Percentiles rank a stretch among this genome's conserved stretches.
These are phyloP conservation scores for Phaseolus coccineus DNA, from an alignment of 331 rosid species.

Conservation along the genomic window DNA sequence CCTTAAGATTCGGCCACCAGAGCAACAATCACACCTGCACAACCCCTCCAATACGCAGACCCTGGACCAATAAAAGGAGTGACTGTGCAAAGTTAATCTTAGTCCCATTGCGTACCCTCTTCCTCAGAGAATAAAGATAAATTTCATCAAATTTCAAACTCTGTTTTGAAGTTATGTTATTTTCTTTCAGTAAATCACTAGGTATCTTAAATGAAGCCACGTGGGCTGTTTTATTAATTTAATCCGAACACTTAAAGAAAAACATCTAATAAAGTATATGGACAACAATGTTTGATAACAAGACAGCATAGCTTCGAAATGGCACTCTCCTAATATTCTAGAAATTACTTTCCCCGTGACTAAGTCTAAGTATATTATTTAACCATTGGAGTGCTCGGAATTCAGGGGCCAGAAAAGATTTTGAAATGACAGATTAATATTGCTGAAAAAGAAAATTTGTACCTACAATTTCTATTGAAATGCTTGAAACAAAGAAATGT, in stretches of 20 bases:
- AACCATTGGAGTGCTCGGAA: background rate
- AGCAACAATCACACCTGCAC: background rate
- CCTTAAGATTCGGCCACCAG: background rate
- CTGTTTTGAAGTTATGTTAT: background rate
- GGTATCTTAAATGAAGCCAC: background rate
- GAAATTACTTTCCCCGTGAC: background rate
- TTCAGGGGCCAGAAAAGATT: slow-evolving; percentile 22
- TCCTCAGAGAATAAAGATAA: background rate
- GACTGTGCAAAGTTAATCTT: background rate
- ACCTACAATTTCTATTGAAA: slow-evolving; percentile 40
- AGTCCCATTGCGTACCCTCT: too few species aligned
- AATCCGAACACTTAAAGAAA: background rate
- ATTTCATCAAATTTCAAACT: slow-evolving; percentile 9
- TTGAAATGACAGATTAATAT: slow-evolving; percentile 24
- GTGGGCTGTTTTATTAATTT: background rate
- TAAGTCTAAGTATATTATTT: background rate
- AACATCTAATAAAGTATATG: background rate
- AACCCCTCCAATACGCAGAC: slow-evolving; percentile 4
- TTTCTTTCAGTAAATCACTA: slow-evolving; percentile 10
- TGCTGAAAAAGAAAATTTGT: slow-evolving; percentile 29
- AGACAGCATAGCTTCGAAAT: background rate
- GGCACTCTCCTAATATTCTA: background rate
- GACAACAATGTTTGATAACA: slow-evolving; percentile 7
- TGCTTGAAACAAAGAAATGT: slow-evolving; percentile 45
- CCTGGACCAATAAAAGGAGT: background rate